Conservation (phyloP, 306 rosid genomes). For the Hippophae gyantsensis region DNA sequence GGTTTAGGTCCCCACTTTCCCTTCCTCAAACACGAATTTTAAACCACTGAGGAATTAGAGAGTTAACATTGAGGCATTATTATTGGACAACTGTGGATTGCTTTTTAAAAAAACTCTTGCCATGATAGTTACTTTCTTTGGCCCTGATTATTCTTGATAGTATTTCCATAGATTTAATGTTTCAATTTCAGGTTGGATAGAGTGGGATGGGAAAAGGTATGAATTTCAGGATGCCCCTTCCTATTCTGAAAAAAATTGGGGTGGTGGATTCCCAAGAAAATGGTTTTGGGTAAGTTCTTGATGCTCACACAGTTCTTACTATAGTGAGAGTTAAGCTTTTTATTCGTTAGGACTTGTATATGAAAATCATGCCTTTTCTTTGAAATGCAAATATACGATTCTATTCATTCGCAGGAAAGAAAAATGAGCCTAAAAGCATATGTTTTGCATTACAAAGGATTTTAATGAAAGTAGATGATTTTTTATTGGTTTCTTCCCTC, state of each 20-base stretch:
- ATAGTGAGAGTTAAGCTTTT: slow-evolving; percentile 7
- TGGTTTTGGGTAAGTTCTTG: slow-evolving; percentile 88
- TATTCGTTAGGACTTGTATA: neutral
- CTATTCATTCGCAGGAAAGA: neutral
- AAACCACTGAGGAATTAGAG: no score
- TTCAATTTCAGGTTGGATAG: slow-evolving; percentile 91
- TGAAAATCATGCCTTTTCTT: neutral
- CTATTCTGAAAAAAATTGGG: slow-evolving; percentile 95
- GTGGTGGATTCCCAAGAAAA: slow-evolving; percentile 93
- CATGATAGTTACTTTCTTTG: slow-evolving; percentile 7
- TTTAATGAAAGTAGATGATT: slow-evolving; percentile 7
- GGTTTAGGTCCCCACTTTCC: no score
- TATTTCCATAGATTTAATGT: slow-evolving; percentile 28
- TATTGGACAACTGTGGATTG: neutral
- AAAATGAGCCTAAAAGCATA: neutral
- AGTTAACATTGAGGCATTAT: neutral
- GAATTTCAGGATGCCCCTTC: slow-evolving; percentile 91
- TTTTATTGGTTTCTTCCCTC: slow-evolving; percentile 8
- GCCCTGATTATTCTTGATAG: slow-evolving; percentile 2
- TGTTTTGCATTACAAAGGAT: neutral
- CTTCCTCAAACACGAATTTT: no score
- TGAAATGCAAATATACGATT: neutral
- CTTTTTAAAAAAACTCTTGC: neutral
- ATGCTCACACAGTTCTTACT: slow-evolving; percentile 14
- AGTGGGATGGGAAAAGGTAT: slow-evolving; percentile 89